Evolutionary conservation across 805 yeast genomes (phyloP).

Genomic region (Schwanniomyces pseudopolymorphus): DNA sequence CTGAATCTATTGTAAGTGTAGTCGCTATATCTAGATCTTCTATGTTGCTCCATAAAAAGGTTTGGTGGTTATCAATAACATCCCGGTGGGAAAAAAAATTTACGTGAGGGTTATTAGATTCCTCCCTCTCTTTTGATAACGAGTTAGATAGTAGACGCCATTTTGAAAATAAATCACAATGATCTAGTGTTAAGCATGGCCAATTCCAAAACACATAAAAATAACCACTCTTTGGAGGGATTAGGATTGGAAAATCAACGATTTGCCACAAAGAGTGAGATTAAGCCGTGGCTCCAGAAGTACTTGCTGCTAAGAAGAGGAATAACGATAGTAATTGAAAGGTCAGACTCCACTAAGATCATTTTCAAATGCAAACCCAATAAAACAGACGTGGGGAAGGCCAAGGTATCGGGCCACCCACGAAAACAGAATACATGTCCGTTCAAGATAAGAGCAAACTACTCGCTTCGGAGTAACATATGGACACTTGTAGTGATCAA

Average conservation of each 20-base stretch:
- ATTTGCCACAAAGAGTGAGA: conserved; percentile 42
- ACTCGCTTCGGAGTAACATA: conserved; percentile 46
- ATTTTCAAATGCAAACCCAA: conserved; percentile 58
- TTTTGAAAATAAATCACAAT: too few relatives aligned
- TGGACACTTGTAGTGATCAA: conserved; percentile 65
- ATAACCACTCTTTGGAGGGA: conserved; percentile 24
- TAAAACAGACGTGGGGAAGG: conserved; percentile 13
- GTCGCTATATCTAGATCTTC: not conserved
- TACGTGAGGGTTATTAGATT: not conserved
- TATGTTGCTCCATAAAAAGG: not conserved
- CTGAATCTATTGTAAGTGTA: not conserved
- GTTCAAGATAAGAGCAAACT: conserved; percentile 64
- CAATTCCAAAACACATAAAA: not conserved
- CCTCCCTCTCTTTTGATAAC: conserved; percentile 4
- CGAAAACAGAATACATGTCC: conserved; percentile 49
- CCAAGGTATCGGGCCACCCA: conserved; percentile 13
- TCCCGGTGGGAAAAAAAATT: not conserved
- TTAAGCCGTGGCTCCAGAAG: conserved; percentile 61
- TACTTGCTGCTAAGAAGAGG: conserved; percentile 48
- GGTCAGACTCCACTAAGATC: conserved; percentile 60
- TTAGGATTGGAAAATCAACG: conserved; percentile 19
- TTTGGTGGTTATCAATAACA: not conserved
- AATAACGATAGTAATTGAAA: conserved; percentile 57
- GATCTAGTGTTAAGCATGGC: not conserved
- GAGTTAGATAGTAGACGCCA: conserved; percentile 1